A percentile compares a stretch with the other conserved stretches of the same genome.
phyloP scores from a whole-genome alignment of 495 filamentous ascomycete species.

The Hypoxylon crocopeplum region DNA sequence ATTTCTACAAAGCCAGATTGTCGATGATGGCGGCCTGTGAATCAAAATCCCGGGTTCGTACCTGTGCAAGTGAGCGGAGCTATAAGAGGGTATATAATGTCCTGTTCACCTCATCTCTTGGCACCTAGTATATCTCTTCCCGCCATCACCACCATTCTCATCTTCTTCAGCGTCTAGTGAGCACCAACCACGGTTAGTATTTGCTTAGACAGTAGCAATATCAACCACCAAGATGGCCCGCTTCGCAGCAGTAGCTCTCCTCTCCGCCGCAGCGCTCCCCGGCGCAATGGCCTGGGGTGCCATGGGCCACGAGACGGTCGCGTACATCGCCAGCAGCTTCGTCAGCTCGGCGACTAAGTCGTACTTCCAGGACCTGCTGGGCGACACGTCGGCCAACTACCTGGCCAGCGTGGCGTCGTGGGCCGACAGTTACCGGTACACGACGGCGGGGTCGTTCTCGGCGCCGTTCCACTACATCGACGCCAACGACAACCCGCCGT shows the following conservation, averaged over 20 bases:
- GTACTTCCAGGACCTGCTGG: conserved; percentile 57
- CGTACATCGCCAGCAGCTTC: conserved; percentile 62
- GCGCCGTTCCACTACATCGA: conserved; percentile 67
- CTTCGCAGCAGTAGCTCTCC: conserved; percentile 22
- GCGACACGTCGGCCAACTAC: conserved; percentile 58
- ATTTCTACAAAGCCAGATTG: conserved; percentile 5
- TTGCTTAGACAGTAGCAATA: not conserved
- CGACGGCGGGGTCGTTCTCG: conserved; percentile 60
- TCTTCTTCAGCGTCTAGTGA: too few species aligned
- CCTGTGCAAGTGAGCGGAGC: not conserved
- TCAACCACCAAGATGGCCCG: conserved; percentile 26
- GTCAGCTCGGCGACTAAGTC: conserved; percentile 50
- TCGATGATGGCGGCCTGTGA: conserved; percentile 1
- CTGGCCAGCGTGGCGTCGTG: conserved; percentile 66
- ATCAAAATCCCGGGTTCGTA: not conserved
- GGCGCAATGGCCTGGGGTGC: conserved; percentile 41
- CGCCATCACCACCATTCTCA: not conserved
- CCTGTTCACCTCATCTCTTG: conserved; percentile 17
- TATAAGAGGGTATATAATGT: conserved; percentile 6
- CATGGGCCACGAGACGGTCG: conserved; percentile 66
- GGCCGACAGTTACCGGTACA: conserved; percentile 66
- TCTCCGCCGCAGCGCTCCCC: conserved; percentile 24
- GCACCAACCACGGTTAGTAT: too few species aligned
- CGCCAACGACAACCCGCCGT: conserved; percentile 66
- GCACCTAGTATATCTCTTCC: conserved; percentile 4